Evolutionary conservation across 2,329 filamentous ascomycete genomes (phyloP), one percentile per base, ranked within the genome.

Genomic region (Emmonsia crescens): DNA sequence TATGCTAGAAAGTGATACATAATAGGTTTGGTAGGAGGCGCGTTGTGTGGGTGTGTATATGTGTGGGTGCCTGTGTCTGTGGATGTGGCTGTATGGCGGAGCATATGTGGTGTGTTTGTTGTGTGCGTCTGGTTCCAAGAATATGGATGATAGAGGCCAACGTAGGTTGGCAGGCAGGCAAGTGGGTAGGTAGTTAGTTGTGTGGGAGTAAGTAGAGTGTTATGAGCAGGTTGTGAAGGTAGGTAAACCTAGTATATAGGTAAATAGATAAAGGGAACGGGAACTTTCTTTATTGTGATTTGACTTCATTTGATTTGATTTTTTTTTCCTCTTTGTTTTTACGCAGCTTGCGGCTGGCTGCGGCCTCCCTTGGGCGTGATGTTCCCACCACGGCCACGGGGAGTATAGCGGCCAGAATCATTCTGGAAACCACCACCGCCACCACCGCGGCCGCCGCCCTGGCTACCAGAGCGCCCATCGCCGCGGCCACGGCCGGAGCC

Each of bases 361-460:
- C 78, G 77, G 63, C 73, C 29, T 38, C 66, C 74, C 70, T 78
- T 77, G 63, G 74, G 70, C 56, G 76, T 73, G 61, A 75, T 81
- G 66, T 82, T 84, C 67, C 81, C 78, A 65, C 88, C 86, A 67
- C 88, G 84, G 62, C 85, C 83, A 64, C 85, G 84, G 66, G 85
- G 78, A 69, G 81, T 79, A 68, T 85, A 84, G 69, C 89, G 85
- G 54, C 85, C 85, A 65, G 87, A 80, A 62, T 87, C 86, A 61
- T 86, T 83, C 62, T 82, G 79, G 77, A 88, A 92, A 72, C 84
- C 86, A 64, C 88, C 86, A 62, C 87, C 85, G 67, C 85, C 86
- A 64, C 88, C 86, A 62, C 87, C 85, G 68, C 85, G 80, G 61
- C 78, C 77, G 68, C 85, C 80, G 61, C 78, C 77, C 72, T 88